phyloP scores from a whole-genome alignment of 768 basidiomycete genomes.

The Cystofilobasidium capitatum region DNA sequence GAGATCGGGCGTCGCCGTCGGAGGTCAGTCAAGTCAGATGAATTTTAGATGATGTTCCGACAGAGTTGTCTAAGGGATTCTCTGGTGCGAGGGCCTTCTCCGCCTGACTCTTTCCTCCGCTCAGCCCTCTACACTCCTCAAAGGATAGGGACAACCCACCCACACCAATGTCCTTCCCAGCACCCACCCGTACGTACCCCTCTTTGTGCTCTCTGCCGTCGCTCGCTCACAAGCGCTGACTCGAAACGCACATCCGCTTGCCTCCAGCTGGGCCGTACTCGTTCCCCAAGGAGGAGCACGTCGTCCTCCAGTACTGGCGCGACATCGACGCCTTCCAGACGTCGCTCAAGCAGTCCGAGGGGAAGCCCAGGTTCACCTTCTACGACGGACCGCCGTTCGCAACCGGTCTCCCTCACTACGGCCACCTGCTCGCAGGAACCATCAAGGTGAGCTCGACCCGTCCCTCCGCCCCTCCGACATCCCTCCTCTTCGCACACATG shows the following conservation, averaged over 20 bases:
- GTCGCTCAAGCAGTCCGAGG: conserved; percentile 73
- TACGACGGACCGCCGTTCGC: conserved; percentile 98
- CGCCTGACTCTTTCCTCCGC: no score
- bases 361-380: conserved; percentile 81
- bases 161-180: neutral
- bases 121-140: no score
- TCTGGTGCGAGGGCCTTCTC: no score
- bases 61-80: no score
- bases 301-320: conserved; percentile 80
- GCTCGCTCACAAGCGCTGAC: no score
- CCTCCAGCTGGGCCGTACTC: conserved; percentile 33
- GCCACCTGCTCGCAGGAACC: conserved; percentile 65
- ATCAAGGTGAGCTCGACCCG: conserved; percentile 37
- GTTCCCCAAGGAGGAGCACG: conserved; percentile 45
- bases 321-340: conserved; percentile 98
- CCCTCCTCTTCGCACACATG: neutral
- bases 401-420: conserved; percentile 92
- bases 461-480: no score
- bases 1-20: no score
- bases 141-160: conserved; percentile 28
- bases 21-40: no score
- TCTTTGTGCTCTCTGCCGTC: no score
- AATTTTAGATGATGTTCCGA: no score
- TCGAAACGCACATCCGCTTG: neutral
- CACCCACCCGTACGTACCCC: conserved; percentile 1